Conservation (phyloP, 148 eudicot species). For the Bassia scoparia region DNA sequence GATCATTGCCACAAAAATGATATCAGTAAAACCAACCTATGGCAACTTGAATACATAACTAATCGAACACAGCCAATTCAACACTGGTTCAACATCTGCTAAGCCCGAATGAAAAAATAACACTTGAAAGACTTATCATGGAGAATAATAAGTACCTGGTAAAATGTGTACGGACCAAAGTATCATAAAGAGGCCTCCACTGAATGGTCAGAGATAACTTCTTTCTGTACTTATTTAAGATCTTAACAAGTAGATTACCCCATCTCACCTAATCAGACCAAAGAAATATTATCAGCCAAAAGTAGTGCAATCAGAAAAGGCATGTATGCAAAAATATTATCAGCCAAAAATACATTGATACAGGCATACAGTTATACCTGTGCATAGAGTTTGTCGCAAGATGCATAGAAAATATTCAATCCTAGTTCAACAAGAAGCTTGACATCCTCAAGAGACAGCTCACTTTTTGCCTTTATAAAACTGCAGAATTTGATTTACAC, state of each 20-base stretch:
- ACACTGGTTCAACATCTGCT: background rate
- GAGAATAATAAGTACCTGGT: conserved; percentile 42
- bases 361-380: too few relatives aligned
- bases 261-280: conserved; percentile 72
- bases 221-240: conserved; percentile 79
- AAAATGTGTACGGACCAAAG: conserved; percentile 76
- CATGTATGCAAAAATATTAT: conserved; percentile 11
- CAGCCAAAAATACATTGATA: too few relatives aligned
- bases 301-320: background rate
- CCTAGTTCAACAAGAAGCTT: conserved; percentile 52
- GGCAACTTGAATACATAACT: too few relatives aligned
- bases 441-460: conserved; percentile 72
- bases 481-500: conserved; percentile 34
- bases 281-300: conserved; percentile 7
- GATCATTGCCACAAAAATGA: too few relatives aligned
- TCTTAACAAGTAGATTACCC: conserved; percentile 73
- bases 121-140: background rate
- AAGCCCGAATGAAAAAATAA: background rate
- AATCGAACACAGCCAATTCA: background rate
- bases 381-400: conserved; percentile 62
- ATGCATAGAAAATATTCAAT: conserved; percentile 54
- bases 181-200: conserved; percentile 88
- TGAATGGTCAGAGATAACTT: conserved; percentile 64
- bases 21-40: background rate
- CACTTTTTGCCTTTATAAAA: conserved; percentile 88